Base-by-base conservation (phyloP, 768 basidiomycete species). In the Sarcodon sp. region DNA sequence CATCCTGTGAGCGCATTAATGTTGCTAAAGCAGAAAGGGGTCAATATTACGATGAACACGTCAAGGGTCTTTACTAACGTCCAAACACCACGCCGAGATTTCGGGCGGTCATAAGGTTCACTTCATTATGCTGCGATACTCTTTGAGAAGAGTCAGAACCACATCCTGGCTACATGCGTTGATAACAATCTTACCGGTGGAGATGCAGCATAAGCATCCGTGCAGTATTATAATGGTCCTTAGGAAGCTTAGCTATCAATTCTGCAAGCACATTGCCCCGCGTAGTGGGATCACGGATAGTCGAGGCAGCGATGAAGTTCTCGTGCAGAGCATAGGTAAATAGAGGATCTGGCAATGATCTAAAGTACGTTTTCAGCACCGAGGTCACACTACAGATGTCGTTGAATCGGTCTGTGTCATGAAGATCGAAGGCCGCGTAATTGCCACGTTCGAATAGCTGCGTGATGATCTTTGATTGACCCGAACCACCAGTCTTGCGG, bases 21-120 rank as follows among this genome's bases (percentile, higher is more conserved):
- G 94, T 98, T 9, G 94, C 93, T 98, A 54, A 2, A 59, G 21
- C 21, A 27, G 4, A 27, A 47, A 47, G 11, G 6, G 35, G 4
- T 6, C 46, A 33, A 35, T 46, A 15, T 15, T 21, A 43, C 51
- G 32, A 27, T 2, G 21, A 4, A 27, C 4, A 27, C 21, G 21
- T 27, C 4, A 27, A 27, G 21, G 21, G 2, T 27, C 21, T 27
- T 33, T 11, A 80, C 94, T 66, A 63, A 98, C 94, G 96, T 56
- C 96, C 96, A 65, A 98, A 97, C 37, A 99, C 93, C 32, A 98
- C 92, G 6, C 96, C 96, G 16, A 99, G 68, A 58, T 98, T 99
- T 53, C 92, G 76, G 3, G 90, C 84, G 45, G 80, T 89, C 96
- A 99, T 99, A 46, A 91, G 71, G 64, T 99, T 99, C 44, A 67